Base-by-base conservation (phyloP, 306 rosid species). In the Cicer yamashitae region DNA sequence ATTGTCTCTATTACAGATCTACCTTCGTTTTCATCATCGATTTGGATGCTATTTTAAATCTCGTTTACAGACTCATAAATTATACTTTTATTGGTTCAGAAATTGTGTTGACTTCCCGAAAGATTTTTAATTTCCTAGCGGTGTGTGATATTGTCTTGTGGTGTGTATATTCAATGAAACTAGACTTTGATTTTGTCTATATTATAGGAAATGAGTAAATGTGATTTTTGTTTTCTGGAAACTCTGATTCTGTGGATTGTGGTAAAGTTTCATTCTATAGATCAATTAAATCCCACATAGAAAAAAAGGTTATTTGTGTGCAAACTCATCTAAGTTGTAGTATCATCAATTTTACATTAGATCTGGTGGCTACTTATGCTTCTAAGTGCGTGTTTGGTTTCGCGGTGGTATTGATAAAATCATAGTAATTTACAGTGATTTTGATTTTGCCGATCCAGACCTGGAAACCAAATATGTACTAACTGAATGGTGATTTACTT, bases 1-100 rank as follows among this genome's bases (percentile, higher is more conserved):
- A 8, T 1, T 58, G 13, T 74, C 67, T 67, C 60, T 52, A 2
- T 62, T 40, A 22, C 61, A 78, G 89, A 83, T 89, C 88, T 71
- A 38, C 66, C 18, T 11, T 47, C 78, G 71, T 75, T 74, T 83
- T 60, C 48, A 40, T 5, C 34, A 3, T 20, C 8, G 12, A 15
- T 46, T 58, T 0, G 51, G 20, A 52, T 58, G 56, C 12, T 43
- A 39, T 54, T 51, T 52, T 20, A 41, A 69, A 69, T 50, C 66
- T 61, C 53, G 7, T 62, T 61, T 25, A 2, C 57, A 15, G 22
- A 7, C 40, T 60, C n/a, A 9, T 22, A 0, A 2, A 22, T 25
- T 25, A 25, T 25, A 57, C n/a, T 10, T 22, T 22, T 2, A 30
- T 59, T 59, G 18, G 65, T 11, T 58, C 40, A 25, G 7, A 58